Evolutionary conservation across 495 filamentous ascomycete genomes (phyloP), one percentile per base, ranked within the genome.

Genomic region (Aspergillus bridgeri): DNA sequence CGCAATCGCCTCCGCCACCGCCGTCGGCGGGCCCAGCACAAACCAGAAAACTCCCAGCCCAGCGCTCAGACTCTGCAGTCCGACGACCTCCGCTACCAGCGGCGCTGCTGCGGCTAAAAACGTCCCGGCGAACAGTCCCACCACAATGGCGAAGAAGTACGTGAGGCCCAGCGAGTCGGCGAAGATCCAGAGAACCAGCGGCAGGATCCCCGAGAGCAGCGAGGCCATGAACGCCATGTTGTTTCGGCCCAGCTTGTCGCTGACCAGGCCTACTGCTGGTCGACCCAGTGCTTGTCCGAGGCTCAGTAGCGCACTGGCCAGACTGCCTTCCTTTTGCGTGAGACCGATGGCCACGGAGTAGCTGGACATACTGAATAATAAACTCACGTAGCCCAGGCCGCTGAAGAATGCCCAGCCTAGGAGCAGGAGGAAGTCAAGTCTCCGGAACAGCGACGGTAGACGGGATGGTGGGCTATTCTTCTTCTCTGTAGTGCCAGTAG

Each of bases 161-260:
- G 86, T 70, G 4, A 85, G 75, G 1, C 82, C 82, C 46, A 79
- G 83, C 42, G 68, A 75, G 46, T 77, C 78, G 2, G 86, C 83
- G 11, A 83, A 83, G 29, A 84, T 81, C 89, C 89, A 93, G 5
- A 91, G 69, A 18, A 83, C 81, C 51, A 91, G 80, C 42, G 79
- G 78, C 9, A 81, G 71, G 6, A 90, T 24, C 3, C 82, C 84
- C 13, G 80, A 81, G 7, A 84, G 59, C 18, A 87, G 65, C 0
- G 86, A 88, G 51, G 84, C 79, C 0, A 79, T 51, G 3, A 75
- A 76, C 11, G 88, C 82, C 33, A 86, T 75, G 57, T 89, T 85
- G 46, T 91, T 69, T 24, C 86, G 75, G 0, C 89, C 88, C 51
- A 81, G 72, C 21, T 60, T 62, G 65, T 92, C 90, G 55, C 85